Evolutionary conservation across 257 asterid genomes (phyloP), one percentile per base, ranked within the genome.

Genomic region (Prunella vulgaris): DNA sequence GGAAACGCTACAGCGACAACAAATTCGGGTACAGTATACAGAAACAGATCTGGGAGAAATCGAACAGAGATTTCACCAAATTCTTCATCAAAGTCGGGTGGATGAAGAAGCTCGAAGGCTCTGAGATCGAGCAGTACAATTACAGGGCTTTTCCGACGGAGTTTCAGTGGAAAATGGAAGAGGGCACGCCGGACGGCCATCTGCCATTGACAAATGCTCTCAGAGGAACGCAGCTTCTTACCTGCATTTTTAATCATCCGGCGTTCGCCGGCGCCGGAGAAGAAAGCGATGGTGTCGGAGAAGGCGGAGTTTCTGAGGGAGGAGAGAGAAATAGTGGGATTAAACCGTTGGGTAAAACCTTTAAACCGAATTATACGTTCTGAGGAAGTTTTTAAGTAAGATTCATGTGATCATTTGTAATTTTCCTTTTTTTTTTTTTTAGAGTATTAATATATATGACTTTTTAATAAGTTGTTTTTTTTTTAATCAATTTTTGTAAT

Each of bases 201-300:
- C 76, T 93, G 78, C 99, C 99, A 22, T 59, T 90, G 71, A 93
- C 99, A 2, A 93, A 93, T 66, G 97, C 99, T 0, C 79, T 93
- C 7, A 73, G 97, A 38, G 99, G 99, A 5, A 87, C 91, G 5
- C 99, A 84, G 70, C 77, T 93, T 73, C 64, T 93, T 3, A 84
- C 6, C 5, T 52, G 83, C 62, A 85, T 93, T 69, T 70, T 93
- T 0, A 69, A 1, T 3, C 97, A 93, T 40, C 94, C 95, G 3
- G 97, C 97, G 0, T 90, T 93, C 13, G 67, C 74, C 5, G 84
- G 60, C 0, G 87, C 69, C 0, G 85, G 75, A 0, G 88, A 74
- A 0, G 88, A 63, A 0, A 3, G 28, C 28, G 28, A 61, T 1
- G 82, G 56, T 0, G 77, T 56, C 9, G 81, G 30, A 0, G 59